These are phyloP conservation scores for Hortaea sp. DNA, from an alignment of 2,329 filamentous ascomycete genomes.

Conservation along the genomic window DNA sequence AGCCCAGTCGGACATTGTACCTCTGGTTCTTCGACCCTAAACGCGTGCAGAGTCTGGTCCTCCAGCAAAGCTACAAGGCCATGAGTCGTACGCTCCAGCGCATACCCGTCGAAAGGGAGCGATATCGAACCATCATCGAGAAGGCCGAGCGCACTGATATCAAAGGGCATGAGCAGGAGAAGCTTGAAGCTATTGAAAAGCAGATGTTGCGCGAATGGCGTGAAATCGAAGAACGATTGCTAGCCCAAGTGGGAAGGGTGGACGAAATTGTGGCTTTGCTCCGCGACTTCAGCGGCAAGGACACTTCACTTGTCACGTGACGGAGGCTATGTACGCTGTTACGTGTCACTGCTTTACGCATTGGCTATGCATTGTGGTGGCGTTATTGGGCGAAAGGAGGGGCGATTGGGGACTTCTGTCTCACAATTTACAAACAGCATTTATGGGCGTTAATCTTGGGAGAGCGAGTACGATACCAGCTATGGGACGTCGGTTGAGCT, in stretches of 20 bases:
- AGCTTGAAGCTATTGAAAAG: conserved; percentile 65
- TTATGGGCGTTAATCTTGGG: not conserved
- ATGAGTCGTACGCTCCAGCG: conserved; percentile 81
- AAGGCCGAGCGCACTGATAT: conserved; percentile 82
- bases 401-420: not conserved
- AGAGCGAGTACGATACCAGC: not conserved
- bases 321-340: not conserved
- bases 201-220: conserved; percentile 55
- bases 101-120: conserved; percentile 62
- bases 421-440: not conserved
- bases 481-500: not conserved
- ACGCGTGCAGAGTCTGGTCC: conserved; percentile 56
- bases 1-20: conserved; percentile 75
- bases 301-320: conserved; percentile 9
- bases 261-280: conserved; percentile 79
- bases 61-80: conserved; percentile 78
- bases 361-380: conserved; percentile 3
- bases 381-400: not conserved
- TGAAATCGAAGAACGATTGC: conserved; percentile 56
- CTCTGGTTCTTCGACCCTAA: conserved; percentile 84
- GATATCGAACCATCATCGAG: conserved; percentile 61
- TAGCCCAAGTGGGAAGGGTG: conserved; percentile 68
- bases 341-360: not conserved
- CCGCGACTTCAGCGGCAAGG: conserved; percentile 46
- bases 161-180: conserved; percentile 70